These are phyloP conservation scores for Geotrichum carabidarum DNA, from an alignment of 1,139 yeast genomes.

Conservation along the genomic window DNA sequence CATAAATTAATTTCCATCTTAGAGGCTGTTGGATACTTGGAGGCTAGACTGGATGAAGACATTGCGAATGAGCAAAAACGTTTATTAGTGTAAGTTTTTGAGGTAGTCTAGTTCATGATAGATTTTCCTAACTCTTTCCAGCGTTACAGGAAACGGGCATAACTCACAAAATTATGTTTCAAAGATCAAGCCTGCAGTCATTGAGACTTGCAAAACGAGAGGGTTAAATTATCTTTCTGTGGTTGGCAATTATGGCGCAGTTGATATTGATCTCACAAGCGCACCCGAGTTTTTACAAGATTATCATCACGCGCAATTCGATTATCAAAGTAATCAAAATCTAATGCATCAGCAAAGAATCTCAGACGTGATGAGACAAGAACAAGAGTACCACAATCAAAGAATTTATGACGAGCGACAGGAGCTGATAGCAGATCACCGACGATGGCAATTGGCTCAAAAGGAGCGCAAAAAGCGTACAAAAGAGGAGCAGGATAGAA, in stretches of 20 bases:
- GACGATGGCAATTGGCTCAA: neutral
- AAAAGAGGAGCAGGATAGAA: neutral
- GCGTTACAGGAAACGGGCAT: slow-evolving; percentile 91
- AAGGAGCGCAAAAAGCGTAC: neutral
- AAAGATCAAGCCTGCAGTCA: slow-evolving; percentile 84
- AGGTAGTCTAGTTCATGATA: neutral
- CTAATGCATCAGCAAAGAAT: neutral
- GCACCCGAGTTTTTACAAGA: no score
- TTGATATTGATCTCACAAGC: slow-evolving; percentile 54
- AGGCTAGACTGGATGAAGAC: slow-evolving; percentile 63
- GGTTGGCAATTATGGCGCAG: slow-evolving; percentile 69
- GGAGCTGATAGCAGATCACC: neutral
- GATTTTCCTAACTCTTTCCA: slow-evolving; percentile 27
- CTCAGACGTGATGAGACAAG: neutral
- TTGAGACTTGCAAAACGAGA: slow-evolving; percentile 63
- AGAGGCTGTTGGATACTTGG: slow-evolving; percentile 77
- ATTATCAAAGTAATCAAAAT: neutral
- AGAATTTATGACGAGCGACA: neutral
- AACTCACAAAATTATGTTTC: slow-evolving; percentile 81
- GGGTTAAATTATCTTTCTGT: slow-evolving; percentile 59
- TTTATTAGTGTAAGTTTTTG: slow-evolving; percentile 36
- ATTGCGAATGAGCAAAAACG: slow-evolving; percentile 53
- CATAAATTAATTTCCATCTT: neutral
- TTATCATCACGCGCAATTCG: no score
- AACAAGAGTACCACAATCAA: neutral